These are phyloP conservation scores for Sedum album DNA, from an alignment of 164 flowering plant species.

Conservation along the genomic window DNA sequence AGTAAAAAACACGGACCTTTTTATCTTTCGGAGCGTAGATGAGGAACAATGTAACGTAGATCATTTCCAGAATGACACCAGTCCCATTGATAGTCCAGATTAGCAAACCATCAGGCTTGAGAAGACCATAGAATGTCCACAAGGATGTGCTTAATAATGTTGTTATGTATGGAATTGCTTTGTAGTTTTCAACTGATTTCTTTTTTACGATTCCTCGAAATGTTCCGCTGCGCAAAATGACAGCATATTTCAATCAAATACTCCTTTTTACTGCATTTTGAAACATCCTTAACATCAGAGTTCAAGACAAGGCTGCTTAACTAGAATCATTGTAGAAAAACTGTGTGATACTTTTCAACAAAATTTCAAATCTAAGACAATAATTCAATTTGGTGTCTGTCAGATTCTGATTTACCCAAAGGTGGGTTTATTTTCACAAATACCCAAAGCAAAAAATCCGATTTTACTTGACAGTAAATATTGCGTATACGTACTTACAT, in stretches of 20 bases:
- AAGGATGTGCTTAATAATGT: conserved; percentile 56
- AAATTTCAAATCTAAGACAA: neutral
- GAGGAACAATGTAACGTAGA: conserved; percentile 57
- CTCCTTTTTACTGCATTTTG: neutral
- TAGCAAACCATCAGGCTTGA: conserved; percentile 60
- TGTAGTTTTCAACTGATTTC: conserved; percentile 63
- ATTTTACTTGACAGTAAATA: neutral
- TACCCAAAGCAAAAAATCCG: too few species aligned
- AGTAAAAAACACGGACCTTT: neutral
- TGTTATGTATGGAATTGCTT: conserved; percentile 50
- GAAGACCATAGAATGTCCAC: conserved; percentile 72
- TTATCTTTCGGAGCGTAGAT: conserved; percentile 45
- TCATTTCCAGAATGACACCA: conserved; percentile 44
- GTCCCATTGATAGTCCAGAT: conserved; percentile 57
- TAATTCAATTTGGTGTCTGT: neutral
- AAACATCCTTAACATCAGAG: neutral
- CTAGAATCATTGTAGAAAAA: too few species aligned
- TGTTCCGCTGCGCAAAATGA: conserved; percentile 26
- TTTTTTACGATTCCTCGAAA: conserved; percentile 51
- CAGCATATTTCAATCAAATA: neutral
- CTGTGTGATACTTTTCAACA: neutral
- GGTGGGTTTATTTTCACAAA: too few species aligned
- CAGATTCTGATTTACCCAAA: neutral
- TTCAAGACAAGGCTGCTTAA: too few species aligned
- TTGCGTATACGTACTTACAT: conserved; percentile 31